A percentile compares a stretch with the other conserved stretches of the same genome.
These are phyloP conservation scores for Oidiodendron maius DNA, from an alignment of 495 filamentous ascomycete species.

Conservation along the genomic window DNA sequence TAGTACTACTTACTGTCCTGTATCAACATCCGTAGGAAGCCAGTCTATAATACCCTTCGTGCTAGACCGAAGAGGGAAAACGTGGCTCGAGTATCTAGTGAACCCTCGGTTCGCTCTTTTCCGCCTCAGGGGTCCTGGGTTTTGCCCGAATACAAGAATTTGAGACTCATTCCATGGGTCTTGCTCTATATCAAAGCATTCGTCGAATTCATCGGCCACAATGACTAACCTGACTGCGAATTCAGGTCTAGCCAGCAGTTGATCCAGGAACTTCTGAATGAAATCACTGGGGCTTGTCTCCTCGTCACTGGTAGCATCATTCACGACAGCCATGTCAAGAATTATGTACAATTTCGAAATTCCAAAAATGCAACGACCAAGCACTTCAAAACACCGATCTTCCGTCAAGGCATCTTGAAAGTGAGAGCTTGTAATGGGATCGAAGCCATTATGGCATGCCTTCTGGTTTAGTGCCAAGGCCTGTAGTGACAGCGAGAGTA, in stretches of 20 bases:
- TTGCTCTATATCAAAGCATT: slow-evolving; percentile 1
- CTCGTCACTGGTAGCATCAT: not conserved
- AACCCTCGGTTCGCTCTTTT: not conserved
- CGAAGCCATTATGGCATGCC: not conserved
- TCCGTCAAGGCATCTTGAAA: not conserved
- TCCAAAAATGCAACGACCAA: not conserved
- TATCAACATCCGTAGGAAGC: slow-evolving; percentile 2
- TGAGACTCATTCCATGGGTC: slow-evolving; percentile 1
- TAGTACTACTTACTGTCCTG: too few species aligned
- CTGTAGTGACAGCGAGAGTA: slow-evolving; percentile 2
- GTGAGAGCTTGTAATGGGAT: slow-evolving; percentile 2
- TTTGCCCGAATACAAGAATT: slow-evolving; percentile 2
- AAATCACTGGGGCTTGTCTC: not conserved
- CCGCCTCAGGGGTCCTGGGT: not conserved
- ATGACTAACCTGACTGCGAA: slow-evolving; percentile 1
- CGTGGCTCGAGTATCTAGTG: slow-evolving; percentile 5
- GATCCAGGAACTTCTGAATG: slow-evolving; percentile 4
- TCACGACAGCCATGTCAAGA: slow-evolving; percentile 3
- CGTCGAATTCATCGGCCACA: slow-evolving; percentile 3
- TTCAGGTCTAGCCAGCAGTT: slow-evolving; percentile 1
- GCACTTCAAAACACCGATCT: not conserved
- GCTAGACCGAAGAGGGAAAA: not conserved
- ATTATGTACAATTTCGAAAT: not conserved
- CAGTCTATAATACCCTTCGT: not conserved
- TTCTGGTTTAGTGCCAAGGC: slow-evolving; percentile 1